phyloP scores from a whole-genome alignment of 2,329 filamentous ascomycete species.

The Zasmidium cellare region DNA sequence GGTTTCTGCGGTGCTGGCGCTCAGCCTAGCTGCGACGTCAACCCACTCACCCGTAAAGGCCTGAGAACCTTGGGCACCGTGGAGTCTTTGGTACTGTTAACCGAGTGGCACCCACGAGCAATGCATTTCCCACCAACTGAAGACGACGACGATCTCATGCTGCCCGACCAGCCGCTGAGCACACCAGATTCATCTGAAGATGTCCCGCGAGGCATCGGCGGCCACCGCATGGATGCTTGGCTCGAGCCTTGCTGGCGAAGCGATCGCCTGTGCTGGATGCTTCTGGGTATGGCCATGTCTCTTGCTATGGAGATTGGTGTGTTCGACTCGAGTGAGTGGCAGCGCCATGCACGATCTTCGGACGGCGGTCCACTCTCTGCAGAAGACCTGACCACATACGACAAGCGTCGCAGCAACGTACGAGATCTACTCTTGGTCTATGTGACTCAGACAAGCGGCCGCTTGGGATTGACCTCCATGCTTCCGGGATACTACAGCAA shows the following conservation, averaged over 20 bases:
- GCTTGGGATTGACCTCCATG: slow-evolving; percentile 92
- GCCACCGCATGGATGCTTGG: slow-evolving; percentile 89
- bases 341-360: slow-evolving; percentile 52
- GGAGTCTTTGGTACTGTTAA: slow-evolving; percentile 89
- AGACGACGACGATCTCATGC: slow-evolving; percentile 63
- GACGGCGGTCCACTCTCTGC: slow-evolving; percentile 37
- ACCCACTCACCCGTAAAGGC: slow-evolving; percentile 60
- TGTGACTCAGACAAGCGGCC: slow-evolving; percentile 87
- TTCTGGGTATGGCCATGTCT: slow-evolving; percentile 86
- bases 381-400: slow-evolving; percentile 70
- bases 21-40: slow-evolving; percentile 66
- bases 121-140: slow-evolving; percentile 83
- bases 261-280: slow-evolving; percentile 97
- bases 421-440: slow-evolving; percentile 88
- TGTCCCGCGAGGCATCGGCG: slow-evolving; percentile 64
- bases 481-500: slow-evolving; percentile 59
- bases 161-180: slow-evolving; percentile 70
- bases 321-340: slow-evolving; percentile 77
- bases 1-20: slow-evolving; percentile 76
- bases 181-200: slow-evolving; percentile 56
- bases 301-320: slow-evolving; percentile 92
- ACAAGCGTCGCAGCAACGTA: slow-evolving; percentile 76
- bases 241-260: slow-evolving; percentile 89
- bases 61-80: slow-evolving; percentile 89
- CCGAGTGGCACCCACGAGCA: slow-evolving; percentile 94